Evolutionary conservation across 1,284 basidiomycete species (phyloP), one percentile per base, ranked within the genome.

Genomic region (Marasmius tenuissimus): DNA sequence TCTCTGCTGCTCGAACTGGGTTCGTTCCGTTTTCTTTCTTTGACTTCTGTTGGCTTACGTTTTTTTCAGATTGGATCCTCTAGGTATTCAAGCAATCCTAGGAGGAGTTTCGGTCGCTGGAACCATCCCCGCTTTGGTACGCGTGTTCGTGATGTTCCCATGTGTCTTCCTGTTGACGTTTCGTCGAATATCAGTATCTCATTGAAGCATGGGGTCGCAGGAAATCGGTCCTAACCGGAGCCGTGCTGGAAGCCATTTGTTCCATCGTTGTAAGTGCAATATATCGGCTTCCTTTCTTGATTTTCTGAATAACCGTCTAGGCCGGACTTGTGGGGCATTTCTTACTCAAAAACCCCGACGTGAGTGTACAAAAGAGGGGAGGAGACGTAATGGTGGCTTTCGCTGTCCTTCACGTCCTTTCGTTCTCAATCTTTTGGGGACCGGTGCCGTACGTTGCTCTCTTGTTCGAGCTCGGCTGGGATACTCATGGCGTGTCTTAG

Each of bases 371-470:
- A 63, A 84, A 80, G 63, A 76, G 76, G 66, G 85, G 88, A 61
- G 87, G 87, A 55, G 83, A 88, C 65, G 81, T 83, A 0, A 75
- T 91, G 45, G 89, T 91, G 67, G 86, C 91, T 0, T 92, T 93
- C 69, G 91, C 90, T 2, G 84, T 92, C 35, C 73, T 93, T 39
- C 91, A 93, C 64, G 86, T 93, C n/a, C 83, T 87, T 65, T 84
- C 82, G 18, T 93, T 85, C 75, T 83, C 82, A 0, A 79, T 88
- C 62, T 89, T 89, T 78, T 92, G 88, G 88, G 90, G 88, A 2
- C 84, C 87, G 3, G 85, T 85, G 12, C 89, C 87, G 69, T 89
- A 82, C 81, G 86, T 86, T 18, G 79, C 20, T 45, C 7, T 82
- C 77, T 54, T 82, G 82, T 75, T 8, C 5, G 4, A 18, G 33